A percentile compares a stretch with the other conserved stretches of the same genome.
Evolutionary conservation across 163 green algal species (phyloP).

Genomic region (Volvox carteri): DNA sequence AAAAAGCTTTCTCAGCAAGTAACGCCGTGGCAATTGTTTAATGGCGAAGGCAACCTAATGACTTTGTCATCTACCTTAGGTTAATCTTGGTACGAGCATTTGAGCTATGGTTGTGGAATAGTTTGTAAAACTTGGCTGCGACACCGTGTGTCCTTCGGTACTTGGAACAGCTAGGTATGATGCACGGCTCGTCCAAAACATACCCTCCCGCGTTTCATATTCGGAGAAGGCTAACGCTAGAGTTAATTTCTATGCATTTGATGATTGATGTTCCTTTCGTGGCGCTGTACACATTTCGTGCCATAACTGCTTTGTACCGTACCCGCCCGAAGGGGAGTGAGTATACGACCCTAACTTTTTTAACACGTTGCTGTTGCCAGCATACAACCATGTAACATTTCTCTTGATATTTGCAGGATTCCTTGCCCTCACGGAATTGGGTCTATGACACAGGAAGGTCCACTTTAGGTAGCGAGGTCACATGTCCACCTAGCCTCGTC

Average conservation of each 20-base stretch:
- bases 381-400: too few species aligned
- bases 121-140: not conserved
- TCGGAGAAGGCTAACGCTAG: too few species aligned
- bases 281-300: not conserved
- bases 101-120: not conserved
- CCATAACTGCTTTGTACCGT: not conserved
- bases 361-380: too few species aligned
- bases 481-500: too few species aligned
- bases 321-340: not conserved
- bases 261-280: not conserved
- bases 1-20: not conserved
- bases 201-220: not conserved
- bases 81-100: not conserved
- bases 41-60: not conserved
- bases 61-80: not conserved
- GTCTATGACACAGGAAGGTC: too few species aligned
- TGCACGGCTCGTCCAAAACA: not conserved
- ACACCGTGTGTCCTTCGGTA: not conserved
- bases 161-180: slow-evolving; percentile 9
- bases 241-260: too few species aligned
- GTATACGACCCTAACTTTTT: too few species aligned
- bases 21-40: not conserved
- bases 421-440: too few species aligned
- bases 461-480: too few species aligned
- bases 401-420: too few species aligned